These are phyloP conservation scores for Marasmius oreades DNA, from an alignment of 1,284 basidiomycete genomes.

Conservation along the genomic window DNA sequence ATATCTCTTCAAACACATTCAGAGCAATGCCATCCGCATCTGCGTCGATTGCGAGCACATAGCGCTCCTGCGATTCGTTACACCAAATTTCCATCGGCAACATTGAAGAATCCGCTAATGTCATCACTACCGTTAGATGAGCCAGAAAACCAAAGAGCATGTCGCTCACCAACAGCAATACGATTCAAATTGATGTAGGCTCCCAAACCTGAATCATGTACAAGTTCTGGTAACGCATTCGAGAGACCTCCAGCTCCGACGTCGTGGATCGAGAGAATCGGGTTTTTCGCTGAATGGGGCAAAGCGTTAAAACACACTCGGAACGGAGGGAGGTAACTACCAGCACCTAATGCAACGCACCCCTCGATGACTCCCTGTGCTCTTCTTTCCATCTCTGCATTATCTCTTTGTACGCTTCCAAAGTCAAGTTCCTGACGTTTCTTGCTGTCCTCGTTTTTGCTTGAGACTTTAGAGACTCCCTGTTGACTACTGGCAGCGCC, in stretches of 20 bases:
- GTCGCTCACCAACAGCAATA: not conserved
- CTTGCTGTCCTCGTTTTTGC: slow-evolving; percentile 36
- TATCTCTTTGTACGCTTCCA: slow-evolving; percentile 95
- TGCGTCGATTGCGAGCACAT: slow-evolving; percentile 85
- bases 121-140: slow-evolving; percentile 88
- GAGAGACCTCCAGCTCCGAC: slow-evolving; percentile 97
- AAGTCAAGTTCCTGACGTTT: slow-evolving; percentile 94
- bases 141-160: no score
- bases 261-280: slow-evolving; percentile 96
- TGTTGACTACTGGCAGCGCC: slow-evolving; percentile 90
- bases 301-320: no score
- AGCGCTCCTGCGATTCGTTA: slow-evolving; percentile 98
- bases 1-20: slow-evolving; percentile 71
- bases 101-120: slow-evolving; percentile 91
- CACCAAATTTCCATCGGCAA: slow-evolving; percentile 99
- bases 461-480: not conserved
- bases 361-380: slow-evolving; percentile 98
- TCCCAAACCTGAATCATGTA: slow-evolving; percentile 91
- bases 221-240: slow-evolving; percentile 95
- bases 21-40: slow-evolving; percentile 35
- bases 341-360: slow-evolving; percentile 63
- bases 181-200: slow-evolving; percentile 35
- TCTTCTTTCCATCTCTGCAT: slow-evolving; percentile 96
- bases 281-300: slow-evolving; percentile 45
- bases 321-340: not conserved